Conservation (phyloP, 2,329 filamentous ascomycete genomes). For the Botrytis cinerea region DNA sequence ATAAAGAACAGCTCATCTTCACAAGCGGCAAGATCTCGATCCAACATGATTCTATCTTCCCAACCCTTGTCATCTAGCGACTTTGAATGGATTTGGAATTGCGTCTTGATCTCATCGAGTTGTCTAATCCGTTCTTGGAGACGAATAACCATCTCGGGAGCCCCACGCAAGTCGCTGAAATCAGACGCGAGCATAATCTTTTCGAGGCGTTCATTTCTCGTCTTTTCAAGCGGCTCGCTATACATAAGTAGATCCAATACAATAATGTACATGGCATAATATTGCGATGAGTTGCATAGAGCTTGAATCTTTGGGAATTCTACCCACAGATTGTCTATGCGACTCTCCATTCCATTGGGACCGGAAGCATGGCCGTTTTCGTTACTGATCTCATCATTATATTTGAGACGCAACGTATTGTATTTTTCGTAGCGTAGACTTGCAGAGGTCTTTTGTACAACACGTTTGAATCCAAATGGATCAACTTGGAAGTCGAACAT, state of each 20-base stretch:
- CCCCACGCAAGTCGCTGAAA: constrained; percentile 93
- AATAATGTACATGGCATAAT: constrained; percentile 98
- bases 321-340: constrained; percentile 96
- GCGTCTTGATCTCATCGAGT: constrained; percentile 91
- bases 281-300: constrained; percentile 96
- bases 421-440: constrained; percentile 96
- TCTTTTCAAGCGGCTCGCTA: constrained; percentile 94
- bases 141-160: constrained; percentile 87
- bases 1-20: constrained; percentile 99
- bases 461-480: constrained; percentile 95
- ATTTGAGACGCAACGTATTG: constrained; percentile 95
- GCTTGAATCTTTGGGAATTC: constrained; percentile 93
- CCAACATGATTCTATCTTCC: constrained; percentile 86
- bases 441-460: constrained; percentile 95
- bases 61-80: constrained; percentile 86
- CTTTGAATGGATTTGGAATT: constrained; percentile 91
- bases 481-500: constrained; percentile 96
- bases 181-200: constrained; percentile 99
- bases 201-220: constrained; percentile 89
- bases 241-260: constrained; percentile 94
- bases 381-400: constrained; percentile 81
- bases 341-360: constrained; percentile 64
- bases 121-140: constrained; percentile 91
- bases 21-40: constrained; percentile 83
- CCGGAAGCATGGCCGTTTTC: constrained; percentile 56